Base-by-base conservation (phyloP, 345 rosid genomes). In the Dimocarpus longan region DNA sequence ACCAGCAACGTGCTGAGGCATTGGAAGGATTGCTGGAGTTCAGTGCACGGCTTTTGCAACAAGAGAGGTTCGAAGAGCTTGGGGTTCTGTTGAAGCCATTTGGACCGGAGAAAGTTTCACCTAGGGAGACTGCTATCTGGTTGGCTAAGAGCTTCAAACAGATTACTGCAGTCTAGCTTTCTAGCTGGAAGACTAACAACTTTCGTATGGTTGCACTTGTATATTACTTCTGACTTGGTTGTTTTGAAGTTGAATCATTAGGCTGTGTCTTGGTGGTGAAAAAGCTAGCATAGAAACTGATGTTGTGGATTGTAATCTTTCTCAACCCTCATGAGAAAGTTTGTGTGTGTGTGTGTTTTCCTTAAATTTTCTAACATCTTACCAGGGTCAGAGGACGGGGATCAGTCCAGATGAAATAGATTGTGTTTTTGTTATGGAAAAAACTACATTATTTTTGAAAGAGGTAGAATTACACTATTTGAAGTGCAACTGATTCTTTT, bases 71-170 rank as follows among this genome's bases (percentile, higher is more conserved):
- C 54, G 97, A 91, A 0, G 98, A 96, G 87, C 98, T 95, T 1
- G 92, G 90, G 5, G 98, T 95, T 79, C 76, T 95, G 48, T 87
- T 96, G 64, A 94, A 90, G 86, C 99, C 99, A 50, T 96, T 96
- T 66, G 99, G 99, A 19, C 92, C 94, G 0, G 98, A 93, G 86
- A 95, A 91, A 78, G 98, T 91, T 66, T 95, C 99, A 13, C 90
- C 99, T 0, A 88, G 98, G 78, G 98, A 95, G 81, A 95, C 99
- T 39, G 99, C 99, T 11, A 95, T 95, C 70, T 95, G 97, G 99
- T 68, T 96, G 88, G 86, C 97, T 18, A 96, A 93, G 86, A 96
- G 99, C 90, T 93, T 96, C 84, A 96, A 92, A 84, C 94, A 92
- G 85, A 91, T 32, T 32, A 32, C 96, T 70, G 78, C 83, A 70